Base-by-base conservation (phyloP, 2,329 filamentous ascomycete genomes). In the Monosporascus sp. region DNA sequence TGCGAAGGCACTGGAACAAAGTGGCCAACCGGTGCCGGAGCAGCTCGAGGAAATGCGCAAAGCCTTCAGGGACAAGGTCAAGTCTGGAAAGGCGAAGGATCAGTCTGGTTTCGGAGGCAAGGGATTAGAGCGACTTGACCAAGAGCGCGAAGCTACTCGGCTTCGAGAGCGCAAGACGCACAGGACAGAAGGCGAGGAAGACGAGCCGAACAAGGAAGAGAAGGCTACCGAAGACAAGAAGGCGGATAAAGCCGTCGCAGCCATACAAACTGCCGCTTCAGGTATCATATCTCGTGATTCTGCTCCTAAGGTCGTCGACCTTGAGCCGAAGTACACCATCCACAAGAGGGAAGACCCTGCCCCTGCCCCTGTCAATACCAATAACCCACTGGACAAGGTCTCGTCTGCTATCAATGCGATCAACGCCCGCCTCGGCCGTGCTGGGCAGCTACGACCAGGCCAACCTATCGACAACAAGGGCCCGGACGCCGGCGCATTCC, bases 401-500 rank as follows among this genome's bases (percentile, higher is more conserved):
- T 88, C 88, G 55, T 89, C 89, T n/a, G 93, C 93, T 5, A 91
- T 94, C 62, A 90, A 87, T 62, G 88, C 87, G 69, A 96, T 99
- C 73, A 92, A 96, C 70, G 87, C 86, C 56, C 90, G 94, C 60
- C 81, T 99, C 39, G 93, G 90, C 65, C 90, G 90, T 62, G 90
- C 90, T 37, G 92, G 92, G 37, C 88, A 94, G 68, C 86, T 97
- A 63, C 88, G 94, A 55, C 88, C 90, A 4, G 94, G 94, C 15
- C 92, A 96, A 56, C 91, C 94, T 7, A 95, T 97, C 67, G 94
- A 99, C 75, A 99, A 99, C 75, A 97, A 97, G 72, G 94, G 94
- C 1, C 94, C 94, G 1, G 94, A 99, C 70, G 94, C 94, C 3
- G 94, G 94, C 49, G 91, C 92, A 0, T 99, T 91, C 80, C 94